Evolutionary conservation across 768 basidiomycete species (phyloP), one percentile per base, ranked within the genome.

Genomic region (Russula sp.): DNA sequence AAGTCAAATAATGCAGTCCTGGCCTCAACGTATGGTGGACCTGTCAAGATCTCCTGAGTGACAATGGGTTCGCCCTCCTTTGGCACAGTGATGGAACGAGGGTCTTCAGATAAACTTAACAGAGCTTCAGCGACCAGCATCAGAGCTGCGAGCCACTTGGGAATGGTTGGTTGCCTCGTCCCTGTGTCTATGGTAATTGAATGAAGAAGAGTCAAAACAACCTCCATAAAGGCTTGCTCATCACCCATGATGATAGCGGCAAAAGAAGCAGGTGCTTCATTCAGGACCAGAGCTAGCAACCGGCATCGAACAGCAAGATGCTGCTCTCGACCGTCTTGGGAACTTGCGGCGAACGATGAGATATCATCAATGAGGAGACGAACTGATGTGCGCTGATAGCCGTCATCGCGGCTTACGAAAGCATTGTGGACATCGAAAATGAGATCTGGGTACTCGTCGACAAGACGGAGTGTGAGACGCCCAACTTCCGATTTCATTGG

Each of bases 341-440:
- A 84, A 45, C 74, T 75, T 14, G 83, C 79, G 1, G 87, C 85
- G 69, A 86, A 88, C 35, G 75, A 74, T 62, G 83, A 84, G 70
- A 96, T 81, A 69, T 93, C 88, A 38, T 89, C 86, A 61, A 94
- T 77, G 56, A 98, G 80, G 58, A 83, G 79, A 46, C 81, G 80
- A 52, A 95, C 78, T 7, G 88, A 86, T 65, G 85, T 76, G 29
- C 81, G 77, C 63, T 86, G 84, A 67, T 86, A 81, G 46, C 78
- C 75, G 50, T 78, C 81, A 56, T 77, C 77, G 11, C 82, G 76
- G 32, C 86, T 85, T 59, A 89, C 80, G 72, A 97, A 94, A 22
- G 90, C 89, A 29, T 80, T 80, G 66, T 88, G 85, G 41, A 97
- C 80, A 70, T 97, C 93, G 70, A 95, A 97, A 45, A 97, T 84